Base-by-base conservation (phyloP, 2,329 filamentous ascomycete species). In the Laburnicola sp. region DNA sequence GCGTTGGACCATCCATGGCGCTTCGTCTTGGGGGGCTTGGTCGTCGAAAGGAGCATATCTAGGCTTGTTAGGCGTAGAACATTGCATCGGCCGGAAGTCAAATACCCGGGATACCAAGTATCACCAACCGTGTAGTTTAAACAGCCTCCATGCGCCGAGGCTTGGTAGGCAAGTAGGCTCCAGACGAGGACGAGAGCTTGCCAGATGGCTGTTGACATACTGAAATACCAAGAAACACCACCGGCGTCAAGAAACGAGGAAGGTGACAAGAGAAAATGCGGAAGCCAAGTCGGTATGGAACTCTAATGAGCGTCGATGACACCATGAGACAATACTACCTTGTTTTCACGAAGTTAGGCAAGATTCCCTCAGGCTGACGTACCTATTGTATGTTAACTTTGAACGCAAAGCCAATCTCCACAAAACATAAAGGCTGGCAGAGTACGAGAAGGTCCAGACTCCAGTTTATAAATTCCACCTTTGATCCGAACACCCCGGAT, bases 101-200 rank as follows among this genome's bases (percentile, higher is more conserved):
- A 21, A 25, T 30, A 66, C 64, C 66, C 66, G 23, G 61, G 56
- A 34, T 68, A 69, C 65, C 65, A 69, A 21, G 54, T 63, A 8
- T 65, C 62, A 22, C 59, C 65, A 4, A 69, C 64, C 2, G 65
- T 68, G 48, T 69, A 69, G 46, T 69, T 67, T 4, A 65, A 11
- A 9, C 58, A 59, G 7, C 66, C 66, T 22, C 66, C 66, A 31
- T 69, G 66, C 1, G 60, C 59, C 7, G 53, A 59, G n/a, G 35
- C 54, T 6, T 41, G 53, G 8, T 53, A 42, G 10, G 50, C 45
- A 7, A 64, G 52, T 30, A 53, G 45, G 26, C 44, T 44, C 7
- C 53, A 6, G 11, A 51, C 35, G 23, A 46, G 39, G 25, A 48
- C 46, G 3, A 57, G 5, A 3, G 55, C 22, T 2, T 5, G 38